phyloP scores from a whole-genome alignment of 345 rosid genomes.

The Lumnitzera racemosa region DNA sequence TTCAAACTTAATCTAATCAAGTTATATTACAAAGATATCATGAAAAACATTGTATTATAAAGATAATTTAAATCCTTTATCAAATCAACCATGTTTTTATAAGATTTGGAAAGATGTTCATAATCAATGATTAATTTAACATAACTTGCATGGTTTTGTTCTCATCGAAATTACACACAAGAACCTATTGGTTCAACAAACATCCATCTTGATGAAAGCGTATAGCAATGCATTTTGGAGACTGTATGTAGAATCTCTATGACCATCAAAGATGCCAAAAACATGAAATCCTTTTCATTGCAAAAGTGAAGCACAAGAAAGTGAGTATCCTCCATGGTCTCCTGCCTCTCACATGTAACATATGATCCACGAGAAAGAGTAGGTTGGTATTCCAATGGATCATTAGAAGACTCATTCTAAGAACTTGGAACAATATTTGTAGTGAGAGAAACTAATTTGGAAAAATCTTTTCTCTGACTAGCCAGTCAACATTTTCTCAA shows the following conservation, averaged over 20 bases:
- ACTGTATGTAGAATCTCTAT: slow-evolving; percentile 46
- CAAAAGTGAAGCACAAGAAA: slow-evolving; percentile 64
- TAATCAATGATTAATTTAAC: too few relatives aligned
- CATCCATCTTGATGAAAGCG: slow-evolving; percentile 60
- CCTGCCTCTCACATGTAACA: slow-evolving; percentile 85
- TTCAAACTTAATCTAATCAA: too few relatives aligned
- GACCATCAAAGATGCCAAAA: slow-evolving; percentile 94
- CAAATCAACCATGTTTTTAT: too few relatives aligned
- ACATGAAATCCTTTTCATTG: slow-evolving; percentile 51
- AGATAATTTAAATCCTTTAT: too few relatives aligned
- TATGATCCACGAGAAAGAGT: slow-evolving; percentile 77
- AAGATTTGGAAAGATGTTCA: too few relatives aligned
- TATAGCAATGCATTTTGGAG: slow-evolving; percentile 52
- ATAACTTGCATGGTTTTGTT: too few relatives aligned
- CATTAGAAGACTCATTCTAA: slow-evolving; percentile 36
- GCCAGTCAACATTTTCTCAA: slow-evolving; percentile 39
- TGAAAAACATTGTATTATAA: too few relatives aligned
- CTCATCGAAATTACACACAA: too few relatives aligned
- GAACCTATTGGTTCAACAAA: too few relatives aligned
- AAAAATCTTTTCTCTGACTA: slow-evolving; percentile 42
- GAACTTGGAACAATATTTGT: slow-evolving; percentile 23
- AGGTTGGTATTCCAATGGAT: slow-evolving; percentile 43
- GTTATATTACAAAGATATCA: too few relatives aligned
- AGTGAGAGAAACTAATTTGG: slow-evolving; percentile 32
- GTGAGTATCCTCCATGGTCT: slow-evolving; percentile 90